A percentile compares a stretch with the other conserved stretches of the same genome.
Evolutionary conservation across 257 asterid genomes (phyloP).

Genomic region (Solanum sparsipilum): DNA sequence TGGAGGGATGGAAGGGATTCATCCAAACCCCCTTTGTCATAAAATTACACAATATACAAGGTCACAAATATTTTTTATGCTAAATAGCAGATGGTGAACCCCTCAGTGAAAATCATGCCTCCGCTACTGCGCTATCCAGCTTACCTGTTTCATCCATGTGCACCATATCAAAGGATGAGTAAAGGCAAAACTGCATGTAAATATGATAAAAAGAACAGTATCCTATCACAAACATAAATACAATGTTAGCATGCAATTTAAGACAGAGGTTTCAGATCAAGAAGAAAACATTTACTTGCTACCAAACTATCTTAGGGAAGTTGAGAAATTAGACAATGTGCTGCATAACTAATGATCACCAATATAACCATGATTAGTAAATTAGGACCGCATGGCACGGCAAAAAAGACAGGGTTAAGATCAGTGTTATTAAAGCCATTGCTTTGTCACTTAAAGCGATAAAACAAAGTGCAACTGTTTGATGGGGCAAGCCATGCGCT

Average conservation of each 20-base stretch:
- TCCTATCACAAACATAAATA: neutral
- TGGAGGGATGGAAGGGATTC: neutral
- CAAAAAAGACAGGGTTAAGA: neutral
- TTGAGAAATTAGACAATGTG: neutral
- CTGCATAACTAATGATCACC: neutral
- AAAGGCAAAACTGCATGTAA: neutral
- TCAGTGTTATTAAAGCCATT: neutral
- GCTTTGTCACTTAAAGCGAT: neutral
- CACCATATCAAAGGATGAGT: neutral
- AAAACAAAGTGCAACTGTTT: no score
- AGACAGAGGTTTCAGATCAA: neutral
- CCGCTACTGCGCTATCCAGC: neutral
- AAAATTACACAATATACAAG: neutral
- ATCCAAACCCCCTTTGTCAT: no score
- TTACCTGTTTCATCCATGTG: neutral
- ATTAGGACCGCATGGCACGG: neutral
- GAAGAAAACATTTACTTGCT: neutral
- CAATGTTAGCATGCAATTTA: neutral
- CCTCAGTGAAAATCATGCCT: neutral
- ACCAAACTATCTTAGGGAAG: neutral
- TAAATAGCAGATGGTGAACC: neutral
- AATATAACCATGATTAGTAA: neutral
- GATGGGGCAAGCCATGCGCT: no score
- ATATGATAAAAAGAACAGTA: neutral
- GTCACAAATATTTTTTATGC: neutral